These are phyloP conservation scores for Chlamydomonas incerta DNA, from an alignment of 139 green algal species.

Conservation along the genomic window DNA sequence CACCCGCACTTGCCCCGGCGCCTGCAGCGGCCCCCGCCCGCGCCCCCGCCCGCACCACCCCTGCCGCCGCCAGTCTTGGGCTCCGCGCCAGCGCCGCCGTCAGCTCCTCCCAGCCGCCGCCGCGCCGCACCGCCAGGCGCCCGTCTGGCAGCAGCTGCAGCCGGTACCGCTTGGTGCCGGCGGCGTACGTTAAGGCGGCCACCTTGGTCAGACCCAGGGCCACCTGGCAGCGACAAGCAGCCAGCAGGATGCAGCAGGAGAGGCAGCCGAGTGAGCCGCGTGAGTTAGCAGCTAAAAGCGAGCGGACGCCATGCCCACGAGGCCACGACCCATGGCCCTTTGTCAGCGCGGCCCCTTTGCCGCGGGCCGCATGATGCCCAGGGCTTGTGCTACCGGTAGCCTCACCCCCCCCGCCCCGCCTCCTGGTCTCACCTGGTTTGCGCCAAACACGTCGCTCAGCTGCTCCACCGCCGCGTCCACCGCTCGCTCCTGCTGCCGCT, in stretches of 20 bases:
- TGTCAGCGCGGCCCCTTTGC: too few relatives aligned
- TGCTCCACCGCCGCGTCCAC: conserved; percentile 2
- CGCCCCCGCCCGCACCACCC: too few relatives aligned
- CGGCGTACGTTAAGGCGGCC: neutral
- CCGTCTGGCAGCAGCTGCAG: conserved; percentile 22
- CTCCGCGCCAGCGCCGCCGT: conserved; percentile 10
- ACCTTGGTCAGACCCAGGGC: conserved; percentile 13
- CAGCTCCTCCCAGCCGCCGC: conserved; percentile 27
- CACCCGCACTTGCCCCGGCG: too few relatives aligned
- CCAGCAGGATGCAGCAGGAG: neutral
- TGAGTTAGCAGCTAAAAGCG: too few relatives aligned
- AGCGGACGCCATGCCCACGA: too few relatives aligned
- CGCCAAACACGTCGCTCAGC: neutral
- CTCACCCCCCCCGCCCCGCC: too few relatives aligned
- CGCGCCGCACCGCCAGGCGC: neutral
- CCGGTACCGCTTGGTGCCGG: neutral
- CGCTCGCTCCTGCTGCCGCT: neutral
- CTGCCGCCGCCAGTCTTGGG: too few relatives aligned
- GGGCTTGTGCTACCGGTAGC: too few relatives aligned
- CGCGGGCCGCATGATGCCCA: too few relatives aligned
- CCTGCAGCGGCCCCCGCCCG: too few relatives aligned
- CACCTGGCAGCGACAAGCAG: neutral
- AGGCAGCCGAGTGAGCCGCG: too few relatives aligned
- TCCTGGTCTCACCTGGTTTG: neutral
- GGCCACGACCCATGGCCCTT: too few relatives aligned